These are phyloP conservation scores for Lycium ferocissimum DNA, from an alignment of 257 asterid genomes.

Conservation along the genomic window DNA sequence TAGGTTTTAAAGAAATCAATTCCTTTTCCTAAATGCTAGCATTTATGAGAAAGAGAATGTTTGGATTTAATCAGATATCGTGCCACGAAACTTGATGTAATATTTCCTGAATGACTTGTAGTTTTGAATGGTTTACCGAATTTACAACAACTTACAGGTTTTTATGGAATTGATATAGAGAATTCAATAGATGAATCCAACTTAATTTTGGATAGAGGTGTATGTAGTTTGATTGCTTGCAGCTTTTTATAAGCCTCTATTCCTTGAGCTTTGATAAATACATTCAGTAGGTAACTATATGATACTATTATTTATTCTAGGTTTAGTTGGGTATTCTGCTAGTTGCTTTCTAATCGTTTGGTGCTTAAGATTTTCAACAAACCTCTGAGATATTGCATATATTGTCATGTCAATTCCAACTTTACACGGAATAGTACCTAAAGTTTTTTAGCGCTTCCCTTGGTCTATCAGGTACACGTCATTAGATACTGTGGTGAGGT, in stretches of 20 bases:
- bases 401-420: not conserved
- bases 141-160: not conserved
- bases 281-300: not conserved
- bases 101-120: not conserved
- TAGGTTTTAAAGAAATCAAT: not conserved
- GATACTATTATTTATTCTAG: not conserved
- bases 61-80: not conserved
- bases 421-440: not conserved
- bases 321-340: constrained; percentile 1
- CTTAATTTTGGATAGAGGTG: not conserved
- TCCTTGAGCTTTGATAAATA: not conserved
- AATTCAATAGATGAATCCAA: not conserved
- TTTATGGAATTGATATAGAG: not conserved
- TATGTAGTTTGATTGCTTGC: not conserved
- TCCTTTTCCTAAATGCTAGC: not conserved
- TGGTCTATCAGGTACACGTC: not conserved
- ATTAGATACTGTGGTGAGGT: constrained; percentile 3
- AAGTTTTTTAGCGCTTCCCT: not conserved
- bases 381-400: constrained; percentile 15
- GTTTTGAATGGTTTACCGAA: not conserved
- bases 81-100: not conserved
- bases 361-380: not conserved
- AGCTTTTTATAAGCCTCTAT: not conserved
- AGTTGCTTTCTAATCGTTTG: not conserved
- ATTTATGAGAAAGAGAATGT: not conserved